Percentiles rank a stretch among this genome's conserved stretches.
These are phyloP conservation scores for Penicillium malachiteum DNA, from an alignment of 495 filamentous ascomycete genomes.

Conservation along the genomic window DNA sequence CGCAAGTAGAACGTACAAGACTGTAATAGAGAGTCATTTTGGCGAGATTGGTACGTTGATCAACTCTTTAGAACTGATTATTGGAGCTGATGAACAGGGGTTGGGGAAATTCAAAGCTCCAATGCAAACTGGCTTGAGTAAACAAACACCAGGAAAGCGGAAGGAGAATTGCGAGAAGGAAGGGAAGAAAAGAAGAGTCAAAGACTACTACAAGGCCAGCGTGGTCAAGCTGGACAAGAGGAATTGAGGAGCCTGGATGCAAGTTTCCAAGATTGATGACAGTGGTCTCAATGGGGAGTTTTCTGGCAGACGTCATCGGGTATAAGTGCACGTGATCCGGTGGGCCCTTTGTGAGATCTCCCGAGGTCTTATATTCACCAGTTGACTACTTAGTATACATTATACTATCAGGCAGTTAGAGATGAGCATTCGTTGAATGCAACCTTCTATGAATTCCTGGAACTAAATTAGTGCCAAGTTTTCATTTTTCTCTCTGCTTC, in stretches of 20 bases:
- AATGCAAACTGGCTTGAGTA: constrained; percentile 16
- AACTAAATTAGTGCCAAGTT: too few species aligned
- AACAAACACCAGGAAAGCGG: constrained; percentile 15
- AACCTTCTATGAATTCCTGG: too few species aligned
- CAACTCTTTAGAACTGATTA: constrained; percentile 10
- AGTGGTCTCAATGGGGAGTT: constrained; percentile 7
- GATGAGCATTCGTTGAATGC: too few species aligned
- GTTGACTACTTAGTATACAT: too few species aligned
- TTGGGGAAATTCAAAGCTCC: constrained; percentile 18
- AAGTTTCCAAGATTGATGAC: constrained; percentile 9
- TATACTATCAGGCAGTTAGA: too few species aligned
- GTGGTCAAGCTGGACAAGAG: constrained; percentile 12
- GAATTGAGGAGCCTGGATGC: constrained; percentile 8
- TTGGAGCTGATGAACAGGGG: constrained; percentile 20
- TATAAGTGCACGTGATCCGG: constrained; percentile 21
- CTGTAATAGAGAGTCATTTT: constrained; percentile 99
- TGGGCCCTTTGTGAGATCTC: background rate
- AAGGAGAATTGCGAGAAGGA: background rate
- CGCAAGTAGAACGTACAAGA: constrained; percentile 64
- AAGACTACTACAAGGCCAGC: background rate
- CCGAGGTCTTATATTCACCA: background rate
- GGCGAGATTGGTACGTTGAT: constrained; percentile 23
- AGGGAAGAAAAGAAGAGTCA: background rate
- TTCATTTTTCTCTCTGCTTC: too few species aligned
- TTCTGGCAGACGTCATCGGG: constrained; percentile 39